Conservation (phyloP, 805 yeast genomes). For the Candida peoriensis region DNA sequence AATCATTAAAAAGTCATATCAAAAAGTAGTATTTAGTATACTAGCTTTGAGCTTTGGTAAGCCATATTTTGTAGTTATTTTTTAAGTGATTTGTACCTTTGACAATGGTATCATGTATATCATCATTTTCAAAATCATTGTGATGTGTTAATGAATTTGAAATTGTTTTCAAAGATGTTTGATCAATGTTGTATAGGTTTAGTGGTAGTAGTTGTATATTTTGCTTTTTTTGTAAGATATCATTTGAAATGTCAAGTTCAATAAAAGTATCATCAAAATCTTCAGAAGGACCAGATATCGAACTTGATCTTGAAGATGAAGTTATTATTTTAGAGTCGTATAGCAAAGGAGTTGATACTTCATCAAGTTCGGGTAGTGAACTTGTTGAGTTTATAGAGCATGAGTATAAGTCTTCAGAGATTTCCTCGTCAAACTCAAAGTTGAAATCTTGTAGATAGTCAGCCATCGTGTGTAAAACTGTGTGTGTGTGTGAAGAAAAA, state of each 20-base stretch:
- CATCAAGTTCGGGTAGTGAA: slow-evolving; percentile 15
- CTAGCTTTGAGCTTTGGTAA: slow-evolving; percentile 3
- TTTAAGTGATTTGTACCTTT: slow-evolving; percentile 20
- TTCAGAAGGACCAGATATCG: slow-evolving; percentile 8
- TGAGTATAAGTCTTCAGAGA: slow-evolving; percentile 11
- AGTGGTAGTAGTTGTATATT: too few species aligned
- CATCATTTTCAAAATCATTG: slow-evolving; percentile 5
- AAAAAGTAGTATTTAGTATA: not conserved
- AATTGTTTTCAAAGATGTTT: not conserved
- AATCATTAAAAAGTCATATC: not conserved
- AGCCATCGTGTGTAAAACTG: slow-evolving; percentile 9
- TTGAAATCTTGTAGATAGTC: slow-evolving; percentile 12
- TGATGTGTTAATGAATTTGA: slow-evolving; percentile 1
- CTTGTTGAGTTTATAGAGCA: slow-evolving; percentile 16
- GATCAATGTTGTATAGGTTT: too few species aligned
- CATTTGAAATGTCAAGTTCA: slow-evolving; percentile 16
- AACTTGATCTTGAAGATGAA: slow-evolving; percentile 14
- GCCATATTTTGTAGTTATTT: slow-evolving; percentile 25
- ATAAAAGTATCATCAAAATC: slow-evolving; percentile 20
- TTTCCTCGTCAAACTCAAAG: slow-evolving; percentile 9
- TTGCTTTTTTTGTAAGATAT: too few species aligned
- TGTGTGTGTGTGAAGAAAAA: too few species aligned
- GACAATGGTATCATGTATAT: slow-evolving; percentile 11
- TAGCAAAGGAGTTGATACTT: slow-evolving; percentile 21
- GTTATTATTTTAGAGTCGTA: slow-evolving; percentile 25